Percentiles rank a stretch among this genome's conserved stretches.
phyloP scores from a whole-genome alignment of 2,329 filamentous ascomycete genomes.

The Elsinoe necatrix region DNA sequence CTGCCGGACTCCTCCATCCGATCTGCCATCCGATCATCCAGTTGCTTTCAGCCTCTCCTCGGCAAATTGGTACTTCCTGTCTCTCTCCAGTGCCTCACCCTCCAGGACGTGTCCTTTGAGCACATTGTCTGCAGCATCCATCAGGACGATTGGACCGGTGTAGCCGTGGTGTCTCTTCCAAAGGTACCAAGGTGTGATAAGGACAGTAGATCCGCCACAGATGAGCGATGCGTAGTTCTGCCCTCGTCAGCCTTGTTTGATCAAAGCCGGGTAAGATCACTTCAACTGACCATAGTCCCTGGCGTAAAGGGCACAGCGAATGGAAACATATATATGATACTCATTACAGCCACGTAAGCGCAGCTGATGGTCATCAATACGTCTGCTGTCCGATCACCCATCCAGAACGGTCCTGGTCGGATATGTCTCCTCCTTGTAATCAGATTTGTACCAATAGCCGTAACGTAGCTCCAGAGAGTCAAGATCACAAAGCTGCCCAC shows the following conservation, averaged over 20 bases:
- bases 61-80: constrained; percentile 1
- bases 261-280: no score
- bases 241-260: not conserved
- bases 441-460: constrained; percentile 26
- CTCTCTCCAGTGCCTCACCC: constrained; percentile 5
- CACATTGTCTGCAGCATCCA: constrained; percentile 24
- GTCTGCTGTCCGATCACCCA: constrained; percentile 42
- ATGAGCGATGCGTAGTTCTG: constrained; percentile 46
- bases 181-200: constrained; percentile 41
- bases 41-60: not conserved
- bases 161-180: constrained; percentile 34
- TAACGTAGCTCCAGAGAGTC: constrained; percentile 19
- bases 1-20: not conserved
- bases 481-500: constrained; percentile 21
- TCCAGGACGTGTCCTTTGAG: constrained; percentile 20
- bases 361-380: constrained; percentile 43
- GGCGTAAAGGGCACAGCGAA: constrained; percentile 41
- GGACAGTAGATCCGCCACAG: constrained; percentile 44
- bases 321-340: constrained; percentile 52
- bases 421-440: constrained; percentile 31
- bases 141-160: constrained; percentile 29
- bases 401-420: constrained; percentile 48
- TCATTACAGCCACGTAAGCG: constrained; percentile 49
- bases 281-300: constrained; percentile 34
- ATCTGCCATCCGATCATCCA: not conserved